Evolutionary conservation across 257 asterid genomes (phyloP).

Genomic region (Salvia hispanica): DNA sequence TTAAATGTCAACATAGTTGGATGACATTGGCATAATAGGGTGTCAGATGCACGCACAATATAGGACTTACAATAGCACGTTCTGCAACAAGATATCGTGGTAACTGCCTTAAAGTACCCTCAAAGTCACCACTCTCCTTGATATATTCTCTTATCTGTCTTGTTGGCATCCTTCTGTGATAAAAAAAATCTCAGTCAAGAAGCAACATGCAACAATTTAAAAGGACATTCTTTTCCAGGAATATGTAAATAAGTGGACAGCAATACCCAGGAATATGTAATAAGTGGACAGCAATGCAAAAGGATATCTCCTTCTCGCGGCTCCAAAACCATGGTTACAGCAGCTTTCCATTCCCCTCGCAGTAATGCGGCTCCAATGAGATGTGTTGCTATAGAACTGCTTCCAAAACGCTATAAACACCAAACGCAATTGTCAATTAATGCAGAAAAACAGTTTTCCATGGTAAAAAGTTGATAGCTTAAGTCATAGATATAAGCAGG

Average conservation of each 20-base stretch:
- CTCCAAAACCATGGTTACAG: constrained; percentile 79
- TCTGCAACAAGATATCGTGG: constrained; percentile 92
- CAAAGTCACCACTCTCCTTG: constrained; percentile 75
- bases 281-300: constrained; percentile 32
- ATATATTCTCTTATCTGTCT: constrained; percentile 68
- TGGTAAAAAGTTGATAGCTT: constrained; percentile 10
- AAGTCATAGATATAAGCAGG: constrained; percentile 7
- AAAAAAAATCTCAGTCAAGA: constrained; percentile 54
- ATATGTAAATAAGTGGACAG: constrained; percentile 14
- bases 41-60: constrained; percentile 18
- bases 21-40: constrained; percentile 8
- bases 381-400: constrained; percentile 92
- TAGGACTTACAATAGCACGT: constrained; percentile 74
- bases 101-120: constrained; percentile 84
- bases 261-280: too few species aligned
- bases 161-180: constrained; percentile 72
- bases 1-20: constrained; percentile 10
- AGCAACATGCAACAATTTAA: constrained; percentile 30
- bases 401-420: constrained; percentile 86
- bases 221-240: constrained; percentile 26
- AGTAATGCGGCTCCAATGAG: constrained; percentile 83
- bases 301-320: constrained; percentile 99
- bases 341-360: constrained; percentile 95
- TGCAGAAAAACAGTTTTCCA: constrained; percentile 12
- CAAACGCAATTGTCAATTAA: constrained; percentile 18